Base-by-base conservation (phyloP, 202 grass and related monocot genomes). In the Zoysia matrella region DNA sequence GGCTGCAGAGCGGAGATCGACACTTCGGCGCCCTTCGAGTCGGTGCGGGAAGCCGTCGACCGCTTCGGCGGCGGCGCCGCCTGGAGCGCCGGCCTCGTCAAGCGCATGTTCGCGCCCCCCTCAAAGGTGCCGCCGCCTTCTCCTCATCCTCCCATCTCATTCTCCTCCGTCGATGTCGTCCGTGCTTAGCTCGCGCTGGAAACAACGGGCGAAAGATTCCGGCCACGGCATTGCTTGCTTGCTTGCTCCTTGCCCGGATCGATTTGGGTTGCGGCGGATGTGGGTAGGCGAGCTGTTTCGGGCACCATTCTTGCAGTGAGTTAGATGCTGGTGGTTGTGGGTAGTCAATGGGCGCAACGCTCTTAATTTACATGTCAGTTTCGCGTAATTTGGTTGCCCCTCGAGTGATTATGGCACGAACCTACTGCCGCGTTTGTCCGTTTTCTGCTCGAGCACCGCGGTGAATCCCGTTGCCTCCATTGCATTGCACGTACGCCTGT, bases 41-140 rank as follows among this genome's bases (percentile, higher is more conserved):
- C 93, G 0, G 93, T 95, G 72, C 89, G 87, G 67, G 93, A 95
- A 67, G 93, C 93, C n/a, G 90, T 95, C 49, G 90, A 92, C 77
- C 88, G 85, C 50, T 95, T 95, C 75, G 93, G 93, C 41, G 93
- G 90, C 51, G 86, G 83, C 75, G 93, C 90, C 42, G 76, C 85
- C 68, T 90, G 93, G 93, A 95, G 70, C 36, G 88, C 90, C 44
- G 85, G 86, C 75, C 82, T 95, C 61, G 87, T 86, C 69, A 73
- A 46, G 79, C 79, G 91, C 48, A 79, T 85, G 69, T 85, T 85
- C 41, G 58, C 74, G 67, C 74, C 65, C 47, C 60, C 66, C 48
- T 52, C 74, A n/a, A 85, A 85, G 83, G 71, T 81, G 36, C 4
- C 30, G 30, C 3, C 80, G 3, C n/a, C 30, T 60, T 47, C 62